Evolutionary conservation across 306 rosid species (phyloP), one percentile per base, ranked within the genome.

Genomic region (Oxytropis ochrocephala): DNA sequence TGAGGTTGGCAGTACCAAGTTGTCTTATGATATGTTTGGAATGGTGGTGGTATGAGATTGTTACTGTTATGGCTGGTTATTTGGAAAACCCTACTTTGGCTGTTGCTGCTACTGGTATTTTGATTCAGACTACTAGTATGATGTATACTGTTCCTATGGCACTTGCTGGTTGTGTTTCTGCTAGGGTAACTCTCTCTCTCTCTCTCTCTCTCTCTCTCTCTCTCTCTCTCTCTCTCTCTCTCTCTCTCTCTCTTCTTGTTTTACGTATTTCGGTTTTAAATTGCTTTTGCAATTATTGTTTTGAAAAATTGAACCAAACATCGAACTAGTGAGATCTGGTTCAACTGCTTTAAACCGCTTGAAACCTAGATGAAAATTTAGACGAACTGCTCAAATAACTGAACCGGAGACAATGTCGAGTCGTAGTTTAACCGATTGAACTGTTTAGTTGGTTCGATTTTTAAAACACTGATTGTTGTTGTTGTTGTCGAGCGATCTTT

Each of bases 21-120:
- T 91, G 99, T 27, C 52, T 94, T 16, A 95, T 91, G 53, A 94
- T 94, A 46, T 94, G 99, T 49, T 76, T 94, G 85, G 99, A 94
- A 82, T 94, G 99, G 99, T 94, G 99, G 99, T 94, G 99, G 99
- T 94, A 94, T 19, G 99, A 94, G 86, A 94, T 94, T 17, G 90
- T 94, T 64, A 88, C 84, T 11, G 85, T 94, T 7, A 38, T 94
- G 84, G 90, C 99, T n/a, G 99, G 99, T 1, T 94, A 94, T 61
- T 75, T 94, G 80, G 60, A 78, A 0, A 79, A 79, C 69, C 99
- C 99, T 1, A 88, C 90, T 0, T 67, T 85, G 11, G 81, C 99
- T 18, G 96, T 94, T 12, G 99, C 97, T 0, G 92, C 99, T n/a
- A 94, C 99, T 41, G 99, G 99, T 59, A 84, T 94, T 75, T 81